A percentile compares a stretch with the other conserved stretches of the same genome.
phyloP scores from a whole-genome alignment of 345 rosid genomes.

The Citrus trifoliata region DNA sequence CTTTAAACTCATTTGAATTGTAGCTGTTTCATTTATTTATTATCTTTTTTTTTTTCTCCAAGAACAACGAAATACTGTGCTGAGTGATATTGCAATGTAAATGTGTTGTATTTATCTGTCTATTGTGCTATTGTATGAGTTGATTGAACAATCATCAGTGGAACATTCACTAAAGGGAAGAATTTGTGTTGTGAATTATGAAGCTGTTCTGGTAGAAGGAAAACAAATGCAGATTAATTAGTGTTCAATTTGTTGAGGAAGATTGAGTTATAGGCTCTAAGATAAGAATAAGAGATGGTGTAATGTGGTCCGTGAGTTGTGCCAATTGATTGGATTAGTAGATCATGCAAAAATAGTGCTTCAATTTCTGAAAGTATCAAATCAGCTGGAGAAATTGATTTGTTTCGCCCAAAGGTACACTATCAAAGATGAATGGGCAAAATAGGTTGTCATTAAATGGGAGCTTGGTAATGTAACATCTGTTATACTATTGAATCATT shows the following conservation, averaged over 20 bases:
- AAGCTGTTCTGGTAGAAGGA: not conserved
- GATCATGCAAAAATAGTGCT: not conserved
- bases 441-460: not conserved
- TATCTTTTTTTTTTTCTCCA: too few species aligned
- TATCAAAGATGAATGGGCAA: not conserved
- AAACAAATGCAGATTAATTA: not conserved
- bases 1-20: not conserved
- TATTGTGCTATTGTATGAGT: not conserved
- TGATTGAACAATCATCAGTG: not conserved
- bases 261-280: not conserved
- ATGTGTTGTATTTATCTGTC: not conserved
- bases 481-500: not conserved
- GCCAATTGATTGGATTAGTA: not conserved
- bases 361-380: not conserved
- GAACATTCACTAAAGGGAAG: not conserved
- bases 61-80: too few species aligned
- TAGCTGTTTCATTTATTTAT: not conserved
- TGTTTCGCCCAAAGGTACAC: not conserved
- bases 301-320: not conserved
- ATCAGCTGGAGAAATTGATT: not conserved
- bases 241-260: not conserved
- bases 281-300: not conserved
- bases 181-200: not conserved
- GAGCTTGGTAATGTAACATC: not conserved
- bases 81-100: not conserved